A percentile compares a stretch with the other conserved stretches of the same genome.
Evolutionary conservation across 495 filamentous ascomycete species (phyloP).

Genomic region (Tuber umbilicatum): DNA sequence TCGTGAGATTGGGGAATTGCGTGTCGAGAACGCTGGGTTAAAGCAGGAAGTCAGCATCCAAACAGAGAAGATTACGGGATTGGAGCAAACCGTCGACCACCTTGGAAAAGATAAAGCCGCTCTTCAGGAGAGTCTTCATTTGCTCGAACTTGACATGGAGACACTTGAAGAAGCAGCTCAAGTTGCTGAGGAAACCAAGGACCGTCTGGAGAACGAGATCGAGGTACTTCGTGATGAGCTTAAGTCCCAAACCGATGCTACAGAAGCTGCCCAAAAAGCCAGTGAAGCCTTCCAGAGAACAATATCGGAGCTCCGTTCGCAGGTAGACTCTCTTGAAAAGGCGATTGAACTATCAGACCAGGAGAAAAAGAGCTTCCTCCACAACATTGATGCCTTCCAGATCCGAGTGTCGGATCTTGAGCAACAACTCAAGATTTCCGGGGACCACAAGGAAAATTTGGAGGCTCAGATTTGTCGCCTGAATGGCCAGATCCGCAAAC

Average conservation of each 20-base stretch:
- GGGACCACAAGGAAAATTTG: slow-evolving; percentile 19
- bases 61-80: slow-evolving; percentile 8
- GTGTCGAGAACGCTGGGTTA: slow-evolving; percentile 19
- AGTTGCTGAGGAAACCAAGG: slow-evolving; percentile 15
- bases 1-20: slow-evolving; percentile 20
- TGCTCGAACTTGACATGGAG: slow-evolving; percentile 17
- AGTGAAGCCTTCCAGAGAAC: slow-evolving; percentile 21
- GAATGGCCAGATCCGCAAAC: slow-evolving; percentile 10
- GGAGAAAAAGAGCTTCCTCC: slow-evolving; percentile 23
- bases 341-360: slow-evolving; percentile 9
- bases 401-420: slow-evolving; percentile 24
- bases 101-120: slow-evolving; percentile 26
- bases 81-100: slow-evolving; percentile 10
- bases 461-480: slow-evolving; percentile 15
- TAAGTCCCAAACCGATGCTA: slow-evolving; percentile 13
- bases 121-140: slow-evolving; percentile 16
- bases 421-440: slow-evolving; percentile 11
- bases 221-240: slow-evolving; percentile 22
- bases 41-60: slow-evolving; percentile 16
- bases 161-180: slow-evolving; percentile 16
- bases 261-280: slow-evolving; percentile 14
- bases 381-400: slow-evolving; percentile 21
- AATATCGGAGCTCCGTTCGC: slow-evolving; percentile 22
- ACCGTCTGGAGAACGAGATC: slow-evolving; percentile 19
- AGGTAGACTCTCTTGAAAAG: slow-evolving; percentile 24